Base-by-base conservation (phyloP, 352 stramenopile species). In the Globisporangium abappressorium region DNA sequence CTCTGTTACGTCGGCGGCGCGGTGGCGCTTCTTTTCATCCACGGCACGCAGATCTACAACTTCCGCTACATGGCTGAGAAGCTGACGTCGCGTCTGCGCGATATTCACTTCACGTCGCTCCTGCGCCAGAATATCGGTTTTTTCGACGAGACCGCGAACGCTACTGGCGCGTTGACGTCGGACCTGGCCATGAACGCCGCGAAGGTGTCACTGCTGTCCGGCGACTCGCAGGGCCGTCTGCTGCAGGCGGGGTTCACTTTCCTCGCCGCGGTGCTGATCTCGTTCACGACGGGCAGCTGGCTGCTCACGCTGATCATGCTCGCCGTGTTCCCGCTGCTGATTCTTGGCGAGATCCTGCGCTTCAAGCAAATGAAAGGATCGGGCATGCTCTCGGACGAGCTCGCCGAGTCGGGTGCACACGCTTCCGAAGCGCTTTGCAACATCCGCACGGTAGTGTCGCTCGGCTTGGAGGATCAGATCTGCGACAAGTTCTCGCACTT, bases 91-190 rank as follows among this genome's bases (percentile, higher is more conserved):
- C 68, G 76, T 0, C 71, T 87, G 46, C 74, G 77, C 18, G 72
- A 79, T 28, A 41, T 90, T 12, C 77, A 89, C 57, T 86, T 90
- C 54, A 66, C 58, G 14, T 81, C 82, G 5, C 64, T 89, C 0
- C 57, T 80, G 33, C 75, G 71, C 2, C 81, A 89, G 43, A 75
- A 78, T 9, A 66, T 95, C 54, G 65, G 73, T 0, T 97, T 88
- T 66, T 97, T 96, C 53, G 89, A 97, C 60, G 65, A 69, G 0
- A 68, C 77, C 9, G 46, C 77, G 22, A 74, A 96, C 62, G 73
- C 75, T 0, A 66, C 84, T 0, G 82, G 87, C 15, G 70, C 68
- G 5, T 49, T 94, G 15, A 82, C 89, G 3, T 75, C 89, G 3
- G 78, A 76, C 11, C 70, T 92, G 9, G 72, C 85, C 5, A 75